Base-by-base conservation (phyloP, 2,329 filamentous ascomycete genomes). In the Triangularia verruculosa region DNA sequence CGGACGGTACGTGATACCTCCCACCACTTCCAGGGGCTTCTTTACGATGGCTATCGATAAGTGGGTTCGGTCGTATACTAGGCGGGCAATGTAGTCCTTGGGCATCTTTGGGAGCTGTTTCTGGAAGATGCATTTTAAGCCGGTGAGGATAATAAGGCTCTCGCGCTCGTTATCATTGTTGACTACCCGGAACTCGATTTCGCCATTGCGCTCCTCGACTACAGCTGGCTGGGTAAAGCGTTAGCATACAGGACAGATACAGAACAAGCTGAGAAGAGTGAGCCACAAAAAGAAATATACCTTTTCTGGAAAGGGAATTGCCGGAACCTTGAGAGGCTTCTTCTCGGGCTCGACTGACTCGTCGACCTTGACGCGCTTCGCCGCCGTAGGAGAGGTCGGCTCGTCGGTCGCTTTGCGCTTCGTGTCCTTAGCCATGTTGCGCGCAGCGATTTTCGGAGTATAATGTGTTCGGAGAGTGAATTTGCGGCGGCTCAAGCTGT, bases 91-190 rank as follows among this genome's bases (percentile, higher is more conserved):
- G 76, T 99, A 99, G 74, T 98, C 95, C 77, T 98, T 97, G 13
- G 95, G 95, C 95, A 99, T 99, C 78, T 98, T 98, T 0, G 95
- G 95, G 5, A 99, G 83, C 74, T 99, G 95, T 72, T 98, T 98
- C 75, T 99, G 95, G 72, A 99, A 98, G 68, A 99, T 96, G 74
- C 93, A 97, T 75, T 98, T 99, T 61, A 99, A 82, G 13, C 95
- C 95, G 0, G 94, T 97, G 64, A 99, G 83, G 70, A 99, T 96
- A 73, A 98, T 96, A 69, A 93, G 88, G 73, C 91, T 96, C 72
- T 97, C 92, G 68, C 90, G 86, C 39, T 88, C 84, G 71, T 91
- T 90, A 74, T 99, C 95, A 74, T 99, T 99, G 82, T 98, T 98
- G 72, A 99, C 95, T 6, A 98, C 95, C 56, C 93, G 89, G 76